Base-by-base conservation (phyloP, 1,284 basidiomycete species). In the Paramarasmius palmivorus region DNA sequence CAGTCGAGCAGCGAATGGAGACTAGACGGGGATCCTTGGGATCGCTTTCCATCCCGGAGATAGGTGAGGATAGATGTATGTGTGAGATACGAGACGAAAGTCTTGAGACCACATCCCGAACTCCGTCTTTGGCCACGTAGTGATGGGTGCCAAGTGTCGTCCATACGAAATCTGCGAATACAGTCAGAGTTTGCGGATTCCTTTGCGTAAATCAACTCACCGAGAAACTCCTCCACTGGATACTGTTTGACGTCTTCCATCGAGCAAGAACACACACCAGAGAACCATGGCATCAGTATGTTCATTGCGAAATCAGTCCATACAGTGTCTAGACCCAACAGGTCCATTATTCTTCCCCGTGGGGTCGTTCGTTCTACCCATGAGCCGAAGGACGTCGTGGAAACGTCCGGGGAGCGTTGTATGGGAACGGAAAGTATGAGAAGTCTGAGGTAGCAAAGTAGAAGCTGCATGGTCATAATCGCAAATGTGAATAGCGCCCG, bases 221-320 rank as follows among this genome's bases (percentile, higher is more conserved):
- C 84, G 17, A 88, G 73, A 57, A 86, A 72, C 58, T 87, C 83
- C 52, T 83, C 82, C 0, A 79, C 75, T 3, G 84, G 85, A 64
- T 87, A 79, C 1, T 70, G 65, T 52, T 74, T 65, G 0, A 87
- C 69, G 54, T 78, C 76, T 15, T 76, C 72, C 41, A 73, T 70
- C 0, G 79, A 71, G 0, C 82, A 77, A 0, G 88, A 90, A 51
- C 85, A 86, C 1, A 91, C 82, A 0, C 84, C 85, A n/a, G 85
- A 87, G 63, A 89, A 88, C 40, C 90, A 66, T 0, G 86, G 85
- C 1, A 84, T 61, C 46, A 90, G 65, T 0, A 90, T 70, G 19
- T 75, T 73, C 3, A 72, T 63, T 3, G 79, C 72, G 63, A 89
- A 89, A 4, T 67, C 62, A n/a, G 62, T 60, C 83, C 86, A 89